Percentiles rank a stretch among this genome's conserved stretches.
Conservation (phyloP, 2,329 filamentous ascomycete genomes). For the Xylariomycetidae sp. region DNA sequence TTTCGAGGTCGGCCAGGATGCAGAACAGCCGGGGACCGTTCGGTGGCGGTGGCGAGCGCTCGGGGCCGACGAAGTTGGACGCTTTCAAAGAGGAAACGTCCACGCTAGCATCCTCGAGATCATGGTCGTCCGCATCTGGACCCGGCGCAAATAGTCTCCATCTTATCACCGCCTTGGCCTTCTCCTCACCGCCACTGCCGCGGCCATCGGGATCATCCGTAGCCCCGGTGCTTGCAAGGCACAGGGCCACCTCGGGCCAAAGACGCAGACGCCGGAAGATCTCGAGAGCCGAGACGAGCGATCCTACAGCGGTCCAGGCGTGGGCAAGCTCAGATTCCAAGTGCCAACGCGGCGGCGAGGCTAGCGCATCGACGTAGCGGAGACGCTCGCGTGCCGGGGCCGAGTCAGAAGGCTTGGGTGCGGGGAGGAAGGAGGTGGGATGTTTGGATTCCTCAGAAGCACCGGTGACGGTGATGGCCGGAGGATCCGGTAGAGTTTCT, state of each 20-base stretch:
- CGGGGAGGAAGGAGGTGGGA: conserved; percentile 76
- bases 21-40: conserved; percentile 88
- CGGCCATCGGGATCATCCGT: conserved; percentile 54
- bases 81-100: conserved; percentile 55
- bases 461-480: conserved; percentile 43
- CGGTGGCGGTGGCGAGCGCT: conserved; percentile 65
- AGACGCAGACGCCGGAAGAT: conserved; percentile 92
- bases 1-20: conserved; percentile 86
- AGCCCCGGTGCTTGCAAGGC: conserved; percentile 61
- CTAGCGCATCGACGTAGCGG: conserved; percentile 77
- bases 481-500: conserved; percentile 29
- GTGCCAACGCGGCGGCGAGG: conserved; percentile 85
- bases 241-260: conserved; percentile 93
- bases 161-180: conserved; percentile 71
- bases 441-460: conserved; percentile 37
- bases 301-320: conserved; percentile 87
- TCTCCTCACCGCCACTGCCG: conserved; percentile 64
- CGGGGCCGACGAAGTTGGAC: conserved; percentile 54
- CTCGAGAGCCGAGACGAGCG: conserved; percentile 82
- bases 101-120: conserved; percentile 47
- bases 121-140: conserved; percentile 29
- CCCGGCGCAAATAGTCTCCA: conserved; percentile 73
- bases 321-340: conserved; percentile 89
- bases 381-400: conserved; percentile 74
- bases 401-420: conserved; percentile 68